Base-by-base conservation (phyloP, 495 filamentous ascomycete genomes). In the Xylaria castorea region DNA sequence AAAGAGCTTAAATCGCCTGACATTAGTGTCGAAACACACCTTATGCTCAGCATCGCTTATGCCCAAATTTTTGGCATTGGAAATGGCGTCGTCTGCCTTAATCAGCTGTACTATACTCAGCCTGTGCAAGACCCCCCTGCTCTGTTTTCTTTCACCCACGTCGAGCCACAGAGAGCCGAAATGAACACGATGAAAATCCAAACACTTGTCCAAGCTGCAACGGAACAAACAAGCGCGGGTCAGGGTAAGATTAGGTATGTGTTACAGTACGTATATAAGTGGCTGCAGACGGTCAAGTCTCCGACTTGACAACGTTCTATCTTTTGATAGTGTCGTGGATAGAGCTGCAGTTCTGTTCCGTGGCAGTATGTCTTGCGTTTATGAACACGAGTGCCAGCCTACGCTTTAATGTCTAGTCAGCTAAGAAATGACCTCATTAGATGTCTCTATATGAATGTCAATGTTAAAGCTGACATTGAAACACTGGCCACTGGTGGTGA, bases 21-120 rank as follows among this genome's bases (percentile, higher is more conserved):
- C 3, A 46, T 30, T 1, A 55, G 25, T 30, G 16, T 12, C 2
- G 44, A 53, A 18, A 68, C 48, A 11, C 48, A 55, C 18, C 27
- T 68, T 9, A 55, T 55, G 65, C 20, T 53, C 2, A 51, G 64
- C 42, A 20, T 50, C n/a, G 68, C 18, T 2, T 71, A 61, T 18
- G 20, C 55, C 2, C 27, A 11, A 4, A 9, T 32, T 5, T 44
- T 71, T 18, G 27, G 34, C 42, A n/a, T 0, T n/a, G 32, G 38
- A 5, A 61, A 16, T 5, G 27, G 51, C 4, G 6, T 40, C 14
- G 3, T 71, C 3, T 63, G 63, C 5, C 46, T 70, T 57, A 78
- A 76, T 20, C 68, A 71, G 72, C 34, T 73, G 14, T 78, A 76
- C 34, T 73, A 75, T 50, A 73, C 70, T 3, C 51, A 66, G 9